Base-by-base conservation (phyloP, 768 basidiomycete genomes). In the Lentinula guzmanii region DNA sequence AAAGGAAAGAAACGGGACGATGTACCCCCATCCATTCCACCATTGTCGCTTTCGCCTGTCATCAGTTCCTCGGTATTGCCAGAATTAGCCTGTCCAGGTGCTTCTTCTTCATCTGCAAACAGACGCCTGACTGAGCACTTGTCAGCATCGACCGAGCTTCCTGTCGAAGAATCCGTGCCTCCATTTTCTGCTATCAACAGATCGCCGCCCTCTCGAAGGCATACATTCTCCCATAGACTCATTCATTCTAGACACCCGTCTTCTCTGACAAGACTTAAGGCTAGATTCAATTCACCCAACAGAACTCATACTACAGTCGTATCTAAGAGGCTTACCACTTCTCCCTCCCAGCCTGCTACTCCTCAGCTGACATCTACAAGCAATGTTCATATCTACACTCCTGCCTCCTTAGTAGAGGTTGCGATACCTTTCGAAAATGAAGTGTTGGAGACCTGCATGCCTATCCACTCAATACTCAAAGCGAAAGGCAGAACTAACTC, bases 401-500 rank as follows among this genome's bases (percentile, higher is more conserved):
- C 54, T 34, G 34, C 43, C 11, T 24, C 37, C 8, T 39, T 43
- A 42, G 5, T 34, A 31, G 43, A 57, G 55, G 37, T 51, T n/a
- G n/a, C 41, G 42, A 4, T 58, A 51, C 51, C 59, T 51, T 21
- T 52, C 37, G 59, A 31, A 31, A 18, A 42, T 28, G 51, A 31
- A 52, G 51, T 8, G 7, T 10, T 50, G 15, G 57, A 21, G 5
- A 60, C 41, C 7, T 28, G 15, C 15, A 11, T 35, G n/a, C 18
- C 58, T 21, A 15, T 50, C 9, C 59, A 63, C 41, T 24, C 33
- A 21, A 4, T 41, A 5, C n/a, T 82, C 46, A 83, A 76, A 63
- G 71, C 70, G 56, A 89, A 87, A 68, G 76, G 75, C 24, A 82
- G 88, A 42, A 85, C 87, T 13, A 79, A 85, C 63, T 89, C 89